Base-by-base conservation (phyloP, 805 yeast species). In the Cyberlindnera japonica region DNA sequence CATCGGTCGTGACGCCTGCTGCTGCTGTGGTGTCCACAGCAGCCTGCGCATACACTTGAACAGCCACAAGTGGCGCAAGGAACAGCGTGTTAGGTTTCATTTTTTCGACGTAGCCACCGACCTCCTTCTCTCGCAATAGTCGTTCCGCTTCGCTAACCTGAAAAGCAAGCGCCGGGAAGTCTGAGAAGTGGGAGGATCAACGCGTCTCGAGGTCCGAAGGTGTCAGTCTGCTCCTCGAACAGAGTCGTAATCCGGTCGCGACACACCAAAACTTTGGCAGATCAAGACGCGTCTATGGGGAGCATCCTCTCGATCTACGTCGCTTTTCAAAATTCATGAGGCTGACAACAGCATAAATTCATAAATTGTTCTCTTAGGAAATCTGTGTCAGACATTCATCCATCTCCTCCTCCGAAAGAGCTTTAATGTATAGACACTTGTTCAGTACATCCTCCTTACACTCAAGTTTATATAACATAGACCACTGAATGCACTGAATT, bases 401-500 rank as follows among this genome's bases (percentile, higher is more conserved):
- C 81, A 82, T 81, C 58, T 87, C 95, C 19, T 79, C 83, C 49
- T 80, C 87, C 28, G 81, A 76, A 38, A 86, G 64, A 6, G 89
- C 72, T 48, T 81, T 79, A 48, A 89, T 76, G 62, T 89, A 89
- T 25, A 89, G 72, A 62, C 97, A 90, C 58, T 83, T 87, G 40
- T 95, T 81, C 46, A 91, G 59, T 17, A 89, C 59, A 37, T 86
- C 90, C 11, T 75, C 72, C 37, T 83, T 70, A 3, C 69, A 62
- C 35, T 68, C 60, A 37, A 83, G 64, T 12, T 68, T 55, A 65
- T 88, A 90, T 43, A 82, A 70, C 34, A 71, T 71, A 0, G 95
- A 79, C 89, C 96, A 87, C 54, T 87, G 95, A 37, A 90, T 86
- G 53, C 83, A 77, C 55, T 84, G 85, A 27, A 88, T 74, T 41